phyloP scores from a whole-genome alignment of 768 basidiomycete species.

The Dendrothele bispora region DNA sequence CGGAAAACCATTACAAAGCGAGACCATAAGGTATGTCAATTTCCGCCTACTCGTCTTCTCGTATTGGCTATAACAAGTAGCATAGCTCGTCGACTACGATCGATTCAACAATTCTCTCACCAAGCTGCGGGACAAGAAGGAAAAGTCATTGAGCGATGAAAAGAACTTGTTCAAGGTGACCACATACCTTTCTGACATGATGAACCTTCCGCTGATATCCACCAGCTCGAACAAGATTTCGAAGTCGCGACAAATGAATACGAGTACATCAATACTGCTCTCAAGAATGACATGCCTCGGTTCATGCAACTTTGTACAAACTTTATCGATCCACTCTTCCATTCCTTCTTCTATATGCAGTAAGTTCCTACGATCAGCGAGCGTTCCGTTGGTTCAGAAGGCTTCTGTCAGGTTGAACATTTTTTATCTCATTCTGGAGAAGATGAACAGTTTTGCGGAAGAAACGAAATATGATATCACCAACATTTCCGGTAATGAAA shows the following conservation, averaged over 20 bases:
- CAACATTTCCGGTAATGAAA: conserved; percentile 65
- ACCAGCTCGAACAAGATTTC: conserved; percentile 92
- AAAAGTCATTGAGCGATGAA: conserved; percentile 93
- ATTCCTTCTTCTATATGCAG: conserved; percentile 99
- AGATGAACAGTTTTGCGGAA: conserved; percentile 83
- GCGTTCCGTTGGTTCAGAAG: not conserved
- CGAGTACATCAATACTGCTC: conserved; percentile 84
- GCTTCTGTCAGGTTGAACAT: conserved; percentile 77
- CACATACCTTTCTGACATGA: conserved; percentile 5
- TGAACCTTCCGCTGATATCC: too few relatives aligned
- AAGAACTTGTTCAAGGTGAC: conserved; percentile 93
- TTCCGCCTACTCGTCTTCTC: not conserved
- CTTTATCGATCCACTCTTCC: conserved; percentile 97
- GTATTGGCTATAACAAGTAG: not conserved
- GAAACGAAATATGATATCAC: conserved; percentile 74
- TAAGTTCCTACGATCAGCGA: conserved; percentile 41
- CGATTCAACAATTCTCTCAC: conserved; percentile 94
- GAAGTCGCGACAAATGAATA: conserved; percentile 91
- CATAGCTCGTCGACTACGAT: conserved; percentile 87
- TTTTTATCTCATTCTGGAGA: conserved; percentile 93
- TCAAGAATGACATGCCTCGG: conserved; percentile 92
- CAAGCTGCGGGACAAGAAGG: conserved; percentile 97
- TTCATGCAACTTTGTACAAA: conserved; percentile 86
- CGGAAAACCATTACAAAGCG: conserved; percentile 95
- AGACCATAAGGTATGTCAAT: conserved; percentile 79